These are phyloP conservation scores for Phaeophleospora eucalypticola DNA, from an alignment of 2,329 filamentous ascomycete species.

Conservation along the genomic window DNA sequence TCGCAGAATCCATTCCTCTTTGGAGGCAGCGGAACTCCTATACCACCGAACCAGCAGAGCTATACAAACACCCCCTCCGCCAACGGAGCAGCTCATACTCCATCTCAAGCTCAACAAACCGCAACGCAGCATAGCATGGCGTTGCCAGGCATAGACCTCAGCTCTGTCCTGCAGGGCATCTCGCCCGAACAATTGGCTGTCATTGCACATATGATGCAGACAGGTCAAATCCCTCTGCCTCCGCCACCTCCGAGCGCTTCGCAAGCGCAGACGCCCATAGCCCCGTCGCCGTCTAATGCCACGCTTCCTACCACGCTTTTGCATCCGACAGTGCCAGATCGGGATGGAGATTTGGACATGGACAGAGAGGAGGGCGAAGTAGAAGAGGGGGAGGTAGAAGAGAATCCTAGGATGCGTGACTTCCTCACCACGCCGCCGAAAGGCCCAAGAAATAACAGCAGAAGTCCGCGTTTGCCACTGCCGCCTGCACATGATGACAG, in stretches of 20 bases:
- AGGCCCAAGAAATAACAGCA: slow-evolving; percentile 21
- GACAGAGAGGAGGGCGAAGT: slow-evolving; percentile 72
- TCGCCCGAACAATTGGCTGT: slow-evolving; percentile 27
- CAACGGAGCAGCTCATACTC: not conserved
- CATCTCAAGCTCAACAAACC: slow-evolving; percentile 9
- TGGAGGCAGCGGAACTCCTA: slow-evolving; percentile 7
- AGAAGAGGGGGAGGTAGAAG: slow-evolving; percentile 60
- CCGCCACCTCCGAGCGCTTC: slow-evolving; percentile 7
- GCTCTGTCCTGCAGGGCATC: slow-evolving; percentile 18
- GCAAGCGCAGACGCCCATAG: slow-evolving; percentile 1
- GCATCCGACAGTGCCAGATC: not conserved
- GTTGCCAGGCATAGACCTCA: slow-evolving; percentile 12
- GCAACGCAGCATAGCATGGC: slow-evolving; percentile 24
- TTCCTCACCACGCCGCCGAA: slow-evolving; percentile 28
- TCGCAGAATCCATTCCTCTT: slow-evolving; percentile 22
- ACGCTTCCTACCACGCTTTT: not conserved
- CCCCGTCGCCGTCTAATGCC: not conserved
- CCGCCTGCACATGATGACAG: slow-evolving; percentile 5
- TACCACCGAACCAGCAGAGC: slow-evolving; percentile 12
- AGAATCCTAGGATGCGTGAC: slow-evolving; percentile 12
- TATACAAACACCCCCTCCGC: not conserved
- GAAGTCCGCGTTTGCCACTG: slow-evolving; percentile 8
- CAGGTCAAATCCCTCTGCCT: slow-evolving; percentile 23
- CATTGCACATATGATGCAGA: slow-evolving; percentile 26
- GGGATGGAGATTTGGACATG: slow-evolving; percentile 29